phyloP scores from a whole-genome alignment of 352 stramenopile species.

The Phytophthora colocasiae region DNA sequence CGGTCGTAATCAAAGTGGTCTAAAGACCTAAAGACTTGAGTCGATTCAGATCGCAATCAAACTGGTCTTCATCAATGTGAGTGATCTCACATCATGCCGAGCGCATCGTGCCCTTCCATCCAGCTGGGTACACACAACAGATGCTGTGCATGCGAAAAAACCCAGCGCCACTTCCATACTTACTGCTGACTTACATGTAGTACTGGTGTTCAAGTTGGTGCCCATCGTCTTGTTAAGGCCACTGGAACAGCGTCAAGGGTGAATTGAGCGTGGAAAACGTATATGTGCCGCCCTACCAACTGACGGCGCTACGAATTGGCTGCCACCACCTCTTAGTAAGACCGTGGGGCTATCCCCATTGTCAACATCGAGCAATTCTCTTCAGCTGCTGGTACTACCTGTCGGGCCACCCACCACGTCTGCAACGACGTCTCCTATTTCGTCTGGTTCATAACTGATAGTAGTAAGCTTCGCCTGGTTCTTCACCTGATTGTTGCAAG shows the following conservation, averaged over 20 bases:
- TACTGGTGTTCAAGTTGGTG: slow-evolving; percentile 79
- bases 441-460: slow-evolving; percentile 38
- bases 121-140: not conserved
- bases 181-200: slow-evolving; percentile 14
- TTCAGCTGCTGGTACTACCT: slow-evolving; percentile 89
- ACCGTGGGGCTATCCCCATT: slow-evolving; percentile 70
- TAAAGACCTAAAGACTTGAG: not conserved
- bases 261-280: slow-evolving; percentile 69
- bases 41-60: not conserved
- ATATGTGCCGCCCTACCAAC: slow-evolving; percentile 81
- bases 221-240: slow-evolving; percentile 74
- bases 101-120: no score
- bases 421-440: slow-evolving; percentile 52
- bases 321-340: slow-evolving; percentile 58
- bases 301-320: slow-evolving; percentile 64
- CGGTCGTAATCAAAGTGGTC: not conserved
- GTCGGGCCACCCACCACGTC: slow-evolving; percentile 71
- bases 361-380: slow-evolving; percentile 72
- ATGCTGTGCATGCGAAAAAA: not conserved
- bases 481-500: not conserved
- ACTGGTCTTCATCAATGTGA: not conserved
- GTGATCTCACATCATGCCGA: not conserved
- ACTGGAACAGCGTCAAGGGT: slow-evolving; percentile 87
- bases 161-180: no score
- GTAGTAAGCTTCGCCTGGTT: slow-evolving; percentile 35